phyloP scores from a whole-genome alignment of 2,329 filamentous ascomycete species.

The Pleoardoris graminearum region DNA sequence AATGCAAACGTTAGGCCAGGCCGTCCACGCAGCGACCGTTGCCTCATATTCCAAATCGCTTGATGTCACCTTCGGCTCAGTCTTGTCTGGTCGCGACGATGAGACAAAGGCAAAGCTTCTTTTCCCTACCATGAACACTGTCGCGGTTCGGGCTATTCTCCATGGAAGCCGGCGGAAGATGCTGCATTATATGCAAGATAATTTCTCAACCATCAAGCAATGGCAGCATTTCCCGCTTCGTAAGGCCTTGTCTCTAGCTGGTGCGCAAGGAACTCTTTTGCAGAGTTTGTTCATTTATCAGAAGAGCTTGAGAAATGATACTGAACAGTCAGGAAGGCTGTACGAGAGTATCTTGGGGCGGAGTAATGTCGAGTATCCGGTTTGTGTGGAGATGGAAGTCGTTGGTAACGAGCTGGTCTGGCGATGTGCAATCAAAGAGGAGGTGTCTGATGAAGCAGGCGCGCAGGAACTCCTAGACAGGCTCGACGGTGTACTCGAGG shows the following conservation, averaged over 20 bases:
- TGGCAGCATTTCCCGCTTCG: constrained; percentile 79
- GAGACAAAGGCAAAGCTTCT: constrained; percentile 68
- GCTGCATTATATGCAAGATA: constrained; percentile 73
- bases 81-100: constrained; percentile 82
- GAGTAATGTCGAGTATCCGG: constrained; percentile 76
- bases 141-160: constrained; percentile 72
- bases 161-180: constrained; percentile 69
- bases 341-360: constrained; percentile 66
- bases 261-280: constrained; percentile 57
- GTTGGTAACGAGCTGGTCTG: constrained; percentile 62
- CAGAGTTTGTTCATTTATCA: constrained; percentile 70
- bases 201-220: constrained; percentile 65
- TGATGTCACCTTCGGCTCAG: constrained; percentile 80
- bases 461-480: constrained; percentile 58
- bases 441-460: constrained; percentile 54
- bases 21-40: constrained; percentile 73
- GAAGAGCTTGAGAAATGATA: constrained; percentile 50
- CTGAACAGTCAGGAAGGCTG: constrained; percentile 41
- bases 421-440: constrained; percentile 70
- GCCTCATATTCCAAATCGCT: constrained; percentile 65
- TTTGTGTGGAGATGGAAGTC: constrained; percentile 80
- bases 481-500: constrained; percentile 63
- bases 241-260: constrained; percentile 62
- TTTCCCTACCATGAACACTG: constrained; percentile 93
- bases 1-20: constrained; percentile 74